Conservation (phyloP, 1,284 basidiomycete genomes). For the Trichosporon asahii region DNA sequence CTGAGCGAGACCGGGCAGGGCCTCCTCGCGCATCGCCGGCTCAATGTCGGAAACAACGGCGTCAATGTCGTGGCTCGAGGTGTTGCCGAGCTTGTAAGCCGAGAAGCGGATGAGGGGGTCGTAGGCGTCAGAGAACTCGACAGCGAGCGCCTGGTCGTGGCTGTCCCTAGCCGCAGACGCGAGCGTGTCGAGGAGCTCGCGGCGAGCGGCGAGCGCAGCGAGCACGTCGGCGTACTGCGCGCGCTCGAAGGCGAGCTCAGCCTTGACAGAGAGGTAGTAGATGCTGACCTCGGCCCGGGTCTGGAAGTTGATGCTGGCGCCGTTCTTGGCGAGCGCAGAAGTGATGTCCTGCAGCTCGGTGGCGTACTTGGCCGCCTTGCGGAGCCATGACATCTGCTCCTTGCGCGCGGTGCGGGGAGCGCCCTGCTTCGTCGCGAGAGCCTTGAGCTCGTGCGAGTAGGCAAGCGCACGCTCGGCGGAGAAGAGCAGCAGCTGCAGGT, state of each 20-base stretch:
- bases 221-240: constrained; percentile 77
- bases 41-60: constrained; percentile 71
- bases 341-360: constrained; percentile 72
- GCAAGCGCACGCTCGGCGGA: constrained; percentile 91
- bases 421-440: constrained; percentile 36
- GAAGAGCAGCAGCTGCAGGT: constrained; percentile 74
- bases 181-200: constrained; percentile 66
- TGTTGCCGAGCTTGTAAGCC: constrained; percentile 71
- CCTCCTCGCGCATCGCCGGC: constrained; percentile 60
- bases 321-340: constrained; percentile 57
- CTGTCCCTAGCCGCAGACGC: constrained; percentile 60
- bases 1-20: constrained; percentile 35
- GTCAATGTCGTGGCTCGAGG: constrained; percentile 75
- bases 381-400: constrained; percentile 60
- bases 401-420: constrained; percentile 25
- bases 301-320: constrained; percentile 27
- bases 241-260: constrained; percentile 53
- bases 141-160: constrained; percentile 82
- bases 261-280: constrained; percentile 50
- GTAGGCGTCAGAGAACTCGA: constrained; percentile 78
- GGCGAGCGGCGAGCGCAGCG: constrained; percentile 70
- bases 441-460: constrained; percentile 74
- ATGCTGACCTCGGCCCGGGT: constrained; percentile 50
- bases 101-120: constrained; percentile 89
- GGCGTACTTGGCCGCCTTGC: constrained; percentile 79